Conservation (phyloP, 2,329 filamentous ascomycete species). For the Trichoderma atroviride region DNA sequence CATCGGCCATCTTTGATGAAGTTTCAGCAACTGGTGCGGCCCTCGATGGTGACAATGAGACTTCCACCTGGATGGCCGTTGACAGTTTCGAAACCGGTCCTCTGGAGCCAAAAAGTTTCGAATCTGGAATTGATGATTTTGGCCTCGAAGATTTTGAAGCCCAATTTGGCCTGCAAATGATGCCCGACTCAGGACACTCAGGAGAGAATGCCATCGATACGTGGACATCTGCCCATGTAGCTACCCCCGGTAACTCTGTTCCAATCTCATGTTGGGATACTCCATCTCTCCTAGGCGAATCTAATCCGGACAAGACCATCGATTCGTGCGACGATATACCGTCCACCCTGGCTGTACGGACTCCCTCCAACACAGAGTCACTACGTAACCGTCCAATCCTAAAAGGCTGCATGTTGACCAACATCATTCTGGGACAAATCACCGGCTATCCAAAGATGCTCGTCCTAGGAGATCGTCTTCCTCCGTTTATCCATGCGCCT, state of each 20-base stretch:
- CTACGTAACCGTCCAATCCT: constrained; percentile 10
- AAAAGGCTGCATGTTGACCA: constrained; percentile 16
- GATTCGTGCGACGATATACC: not conserved
- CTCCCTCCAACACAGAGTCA: constrained; percentile 1
- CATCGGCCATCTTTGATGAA: not conserved
- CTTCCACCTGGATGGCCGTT: not conserved
- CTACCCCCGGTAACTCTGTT: not conserved
- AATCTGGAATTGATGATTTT: not conserved
- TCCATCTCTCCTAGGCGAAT: not conserved
- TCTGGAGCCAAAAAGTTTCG: not conserved
- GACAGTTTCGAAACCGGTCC: constrained; percentile 1
- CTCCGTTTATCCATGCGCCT: constrained; percentile 16
- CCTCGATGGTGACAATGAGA: not conserved
- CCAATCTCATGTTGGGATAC: not conserved
- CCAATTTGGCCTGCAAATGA: not conserved
- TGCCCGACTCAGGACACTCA: not conserved
- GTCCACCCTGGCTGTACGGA: not conserved
- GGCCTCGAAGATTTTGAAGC: not conserved
- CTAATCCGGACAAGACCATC: not conserved
- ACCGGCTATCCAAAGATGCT: constrained; percentile 16
- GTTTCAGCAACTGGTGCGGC: not conserved
- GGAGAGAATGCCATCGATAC: not conserved
- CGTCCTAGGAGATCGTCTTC: constrained; percentile 8
- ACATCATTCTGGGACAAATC: constrained; percentile 12
- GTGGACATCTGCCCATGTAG: not conserved